Evolutionary conservation across 768 basidiomycete species (phyloP), one percentile per base, ranked within the genome.

Genomic region (Tephrocybe sp.): DNA sequence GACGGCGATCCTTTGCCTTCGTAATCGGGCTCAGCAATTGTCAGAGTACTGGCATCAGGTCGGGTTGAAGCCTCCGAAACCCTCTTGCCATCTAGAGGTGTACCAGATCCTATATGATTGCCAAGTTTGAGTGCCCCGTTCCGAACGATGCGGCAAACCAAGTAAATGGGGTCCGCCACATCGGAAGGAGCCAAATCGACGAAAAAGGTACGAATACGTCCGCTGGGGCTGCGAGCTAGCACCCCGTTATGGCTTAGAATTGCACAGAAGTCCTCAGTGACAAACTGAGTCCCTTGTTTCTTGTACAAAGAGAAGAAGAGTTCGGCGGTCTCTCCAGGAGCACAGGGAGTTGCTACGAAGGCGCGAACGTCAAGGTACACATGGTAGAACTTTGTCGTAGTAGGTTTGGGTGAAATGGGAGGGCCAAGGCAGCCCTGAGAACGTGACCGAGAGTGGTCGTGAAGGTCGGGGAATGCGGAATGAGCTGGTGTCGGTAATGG

Each of bases 301-400:
- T 87, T 89, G 77, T 89, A 98, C 6, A 98, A 76, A 9, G 92
- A 94, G 72, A 98, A 97, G 63, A 85, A 92, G 2, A 98, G 82
- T 63, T 98, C 96, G 12, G 87, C 91, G 0, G 89, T 90, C 68
- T 98, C 96, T 9, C 93, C 94, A 0, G 95, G 87, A 0, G 85
- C 75, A 66, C 95, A 98, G 1, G 87, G 87, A 5, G 87, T 88
- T 13, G 93, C 96, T 26, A 95, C 87, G 62, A 98, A 94, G 0
- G 93, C 93, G 16, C 91, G 87, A 8, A 98, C 69, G 58, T 98
- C 95, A 54, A 98, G 78, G 63, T 84, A 92, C 45, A 95, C 77
- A 59, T 98, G 95, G 61, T 88, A 94, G 65, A 94, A 94, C 55
- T 87, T 87, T 37, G 80, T 78, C 24, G 79, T 64, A 22, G 74